Percentiles rank a stretch among this genome's conserved stretches.
Conservation (phyloP, 164 flowering plant species). For the Berberis vulgaris region DNA sequence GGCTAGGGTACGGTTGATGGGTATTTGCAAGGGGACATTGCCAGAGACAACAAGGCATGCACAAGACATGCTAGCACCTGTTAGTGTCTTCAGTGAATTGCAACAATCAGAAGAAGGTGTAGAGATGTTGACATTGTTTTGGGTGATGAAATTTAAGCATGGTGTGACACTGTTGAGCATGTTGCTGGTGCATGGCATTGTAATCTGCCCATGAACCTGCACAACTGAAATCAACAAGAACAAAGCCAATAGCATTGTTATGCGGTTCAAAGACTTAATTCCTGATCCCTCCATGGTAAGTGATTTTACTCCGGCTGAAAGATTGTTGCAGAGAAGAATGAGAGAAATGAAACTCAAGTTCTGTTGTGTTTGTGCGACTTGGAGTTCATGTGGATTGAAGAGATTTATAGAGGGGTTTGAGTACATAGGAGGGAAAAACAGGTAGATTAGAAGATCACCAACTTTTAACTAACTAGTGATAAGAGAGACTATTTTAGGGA, state of each 20-base stretch:
- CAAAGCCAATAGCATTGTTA: conserved; percentile 6
- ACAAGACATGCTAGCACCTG: conserved; percentile 40
- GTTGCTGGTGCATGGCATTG: conserved; percentile 41
- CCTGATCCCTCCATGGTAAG: conserved; percentile 12
- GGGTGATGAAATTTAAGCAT: conserved; percentile 53
- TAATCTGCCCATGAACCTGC: conserved; percentile 44
- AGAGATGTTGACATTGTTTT: conserved; percentile 36
- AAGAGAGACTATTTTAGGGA: conserved; percentile 3
- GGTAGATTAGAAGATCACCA: conserved; percentile 57
- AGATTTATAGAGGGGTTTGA: not conserved
- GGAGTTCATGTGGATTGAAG: not conserved
- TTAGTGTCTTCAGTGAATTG: conserved; percentile 39
- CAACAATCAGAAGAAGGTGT: conserved; percentile 67
- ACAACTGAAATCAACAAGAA: conserved; percentile 14
- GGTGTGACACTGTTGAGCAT: conserved; percentile 57
- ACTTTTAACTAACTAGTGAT: conserved; percentile 37
- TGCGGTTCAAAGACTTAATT: conserved; percentile 6
- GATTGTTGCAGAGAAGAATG: not conserved
- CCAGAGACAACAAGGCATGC: conserved; percentile 63
- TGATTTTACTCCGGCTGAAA: not conserved
- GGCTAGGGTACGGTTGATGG: conserved; percentile 54
- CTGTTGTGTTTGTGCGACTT: not conserved
- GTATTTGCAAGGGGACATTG: conserved; percentile 53
- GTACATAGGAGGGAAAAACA: conserved; percentile 14
- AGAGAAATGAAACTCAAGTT: not conserved